Conservation (phyloP, 805 yeast species). For the Lipomyces japonicus region DNA sequence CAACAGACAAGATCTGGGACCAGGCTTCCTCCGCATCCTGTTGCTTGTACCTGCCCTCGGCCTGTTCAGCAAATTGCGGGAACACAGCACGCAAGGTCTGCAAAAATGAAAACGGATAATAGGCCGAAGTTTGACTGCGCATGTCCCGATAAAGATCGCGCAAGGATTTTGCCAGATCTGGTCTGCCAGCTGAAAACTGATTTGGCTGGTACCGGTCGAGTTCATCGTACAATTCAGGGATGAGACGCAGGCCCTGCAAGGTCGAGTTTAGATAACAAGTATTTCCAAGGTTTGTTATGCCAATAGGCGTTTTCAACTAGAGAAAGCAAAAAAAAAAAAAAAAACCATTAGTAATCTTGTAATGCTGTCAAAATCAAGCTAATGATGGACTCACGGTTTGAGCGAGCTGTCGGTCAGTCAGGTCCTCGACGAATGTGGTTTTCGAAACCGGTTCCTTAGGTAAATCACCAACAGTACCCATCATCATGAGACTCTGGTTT, state of each 20-base stretch:
- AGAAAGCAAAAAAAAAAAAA: neutral
- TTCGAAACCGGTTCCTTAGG: slow-evolving; percentile 50
- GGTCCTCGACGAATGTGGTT: slow-evolving; percentile 65
- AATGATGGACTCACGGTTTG: slow-evolving; percentile 40
- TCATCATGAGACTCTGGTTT: slow-evolving; percentile 72
- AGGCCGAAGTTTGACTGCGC: slow-evolving; percentile 40
- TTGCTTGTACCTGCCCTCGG: slow-evolving; percentile 73
- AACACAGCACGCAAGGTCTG: slow-evolving; percentile 50
- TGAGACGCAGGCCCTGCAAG: slow-evolving; percentile 51
- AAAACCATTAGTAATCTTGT: neutral
- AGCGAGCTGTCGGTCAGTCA: slow-evolving; percentile 45
- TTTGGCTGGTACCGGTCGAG: slow-evolving; percentile 34
- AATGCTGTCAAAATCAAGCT: slow-evolving; percentile 29
- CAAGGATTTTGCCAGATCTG: slow-evolving; percentile 37
- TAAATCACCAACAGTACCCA: slow-evolving; percentile 82
- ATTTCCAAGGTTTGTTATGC: slow-evolving; percentile 67
- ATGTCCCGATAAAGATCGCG: slow-evolving; percentile 36
- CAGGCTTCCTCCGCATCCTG: slow-evolving; percentile 98
- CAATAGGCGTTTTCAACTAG: slow-evolving; percentile 48
- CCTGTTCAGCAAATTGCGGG: slow-evolving; percentile 87
- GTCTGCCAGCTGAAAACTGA: slow-evolving; percentile 12
- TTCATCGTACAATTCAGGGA: slow-evolving; percentile 48
- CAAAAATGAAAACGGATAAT: slow-evolving; percentile 67
- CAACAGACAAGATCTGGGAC: slow-evolving; percentile 61
- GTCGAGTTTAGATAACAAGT: slow-evolving; percentile 76